These are phyloP conservation scores for Monosporascus sp. DNA, from an alignment of 2,329 filamentous ascomycete genomes.

Conservation along the genomic window DNA sequence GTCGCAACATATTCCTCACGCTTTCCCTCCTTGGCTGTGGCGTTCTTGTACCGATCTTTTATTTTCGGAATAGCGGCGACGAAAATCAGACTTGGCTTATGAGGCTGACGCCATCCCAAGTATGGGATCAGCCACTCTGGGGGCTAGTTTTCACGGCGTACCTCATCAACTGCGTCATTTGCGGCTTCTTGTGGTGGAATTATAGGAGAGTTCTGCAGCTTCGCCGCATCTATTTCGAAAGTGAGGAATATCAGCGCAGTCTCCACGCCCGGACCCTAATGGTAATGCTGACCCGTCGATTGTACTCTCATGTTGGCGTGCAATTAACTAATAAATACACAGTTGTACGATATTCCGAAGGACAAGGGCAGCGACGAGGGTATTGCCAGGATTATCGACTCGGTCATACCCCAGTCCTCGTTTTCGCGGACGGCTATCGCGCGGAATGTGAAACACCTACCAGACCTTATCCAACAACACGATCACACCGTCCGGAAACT, in stretches of 20 bases:
- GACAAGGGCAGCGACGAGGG: constrained; percentile 79
- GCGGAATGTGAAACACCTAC: constrained; percentile 86
- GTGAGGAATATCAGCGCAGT: constrained; percentile 80
- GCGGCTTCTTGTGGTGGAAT: constrained; percentile 83
- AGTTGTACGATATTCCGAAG: constrained; percentile 80
- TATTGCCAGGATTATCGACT: constrained; percentile 75
- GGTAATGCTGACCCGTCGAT: constrained; percentile 34
- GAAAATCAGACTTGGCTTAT: constrained; percentile 43
- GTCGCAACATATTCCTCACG: constrained; percentile 78
- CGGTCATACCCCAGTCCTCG: constrained; percentile 66
- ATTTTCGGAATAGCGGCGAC: constrained; percentile 42
- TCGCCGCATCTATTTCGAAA: constrained; percentile 76
- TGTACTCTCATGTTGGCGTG: background rate
- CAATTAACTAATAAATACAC: constrained; percentile 29
- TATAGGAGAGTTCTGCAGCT: constrained; percentile 69
- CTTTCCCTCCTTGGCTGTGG: constrained; percentile 68
- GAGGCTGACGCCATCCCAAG: constrained; percentile 54
- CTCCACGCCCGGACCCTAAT: constrained; percentile 70
- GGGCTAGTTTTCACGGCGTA: constrained; percentile 55
- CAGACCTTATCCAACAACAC: constrained; percentile 79
- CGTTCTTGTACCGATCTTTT: constrained; percentile 78
- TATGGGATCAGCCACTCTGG: constrained; percentile 51
- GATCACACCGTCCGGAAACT: constrained; percentile 74
- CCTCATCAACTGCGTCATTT: constrained; percentile 69
- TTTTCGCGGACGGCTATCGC: constrained; percentile 57